phyloP scores from a whole-genome alignment of 768 basidiomycete genomes.

The Mycena leptocephala region DNA sequence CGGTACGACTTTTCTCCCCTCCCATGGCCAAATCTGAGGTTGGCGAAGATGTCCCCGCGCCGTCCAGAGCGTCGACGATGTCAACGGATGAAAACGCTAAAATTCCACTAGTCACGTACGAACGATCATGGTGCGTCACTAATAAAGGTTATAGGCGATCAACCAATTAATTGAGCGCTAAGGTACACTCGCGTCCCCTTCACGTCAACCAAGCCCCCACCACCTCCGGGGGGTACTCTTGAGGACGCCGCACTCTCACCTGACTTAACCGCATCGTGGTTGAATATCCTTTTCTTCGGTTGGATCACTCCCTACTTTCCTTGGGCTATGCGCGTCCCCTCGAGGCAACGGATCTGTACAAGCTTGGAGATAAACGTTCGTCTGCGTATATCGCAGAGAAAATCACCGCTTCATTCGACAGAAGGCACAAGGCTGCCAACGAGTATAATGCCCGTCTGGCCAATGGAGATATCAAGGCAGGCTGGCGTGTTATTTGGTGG shows the following conservation, averaged over 20 bases:
- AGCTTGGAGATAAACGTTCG: conserved; percentile 75
- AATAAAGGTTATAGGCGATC: too few species aligned
- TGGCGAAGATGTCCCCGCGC: conserved; percentile 13
- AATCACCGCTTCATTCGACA: conserved; percentile 78
- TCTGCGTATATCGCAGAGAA: conserved; percentile 73
- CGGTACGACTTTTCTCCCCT: not conserved
- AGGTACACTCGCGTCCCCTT: conserved; percentile 57
- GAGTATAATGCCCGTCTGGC: conserved; percentile 82
- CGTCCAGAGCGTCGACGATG: conserved; percentile 24
- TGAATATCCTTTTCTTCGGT: conserved; percentile 74
- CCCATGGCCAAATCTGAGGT: conserved; percentile 34
- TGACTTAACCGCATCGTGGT: conserved; percentile 75
- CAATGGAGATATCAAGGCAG: conserved; percentile 74
- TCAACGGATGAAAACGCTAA: conserved; percentile 32
- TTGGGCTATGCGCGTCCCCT: conserved; percentile 88
- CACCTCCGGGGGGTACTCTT: conserved; percentile 66
- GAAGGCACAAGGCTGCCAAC: conserved; percentile 68
- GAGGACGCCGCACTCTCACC: conserved; percentile 77
- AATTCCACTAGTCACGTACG: conserved; percentile 1
- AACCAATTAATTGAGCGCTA: not conserved
- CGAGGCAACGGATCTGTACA: conserved; percentile 87
- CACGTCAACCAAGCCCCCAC: conserved; percentile 55
- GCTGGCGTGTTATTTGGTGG: conserved; percentile 73
- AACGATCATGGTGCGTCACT: conserved; percentile 28
- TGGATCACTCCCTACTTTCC: conserved; percentile 84